Percentiles rank a stretch among this genome's conserved stretches.
These are phyloP conservation scores for Lactarius hengduanensis DNA, from an alignment of 768 basidiomycete genomes.

Conservation along the genomic window DNA sequence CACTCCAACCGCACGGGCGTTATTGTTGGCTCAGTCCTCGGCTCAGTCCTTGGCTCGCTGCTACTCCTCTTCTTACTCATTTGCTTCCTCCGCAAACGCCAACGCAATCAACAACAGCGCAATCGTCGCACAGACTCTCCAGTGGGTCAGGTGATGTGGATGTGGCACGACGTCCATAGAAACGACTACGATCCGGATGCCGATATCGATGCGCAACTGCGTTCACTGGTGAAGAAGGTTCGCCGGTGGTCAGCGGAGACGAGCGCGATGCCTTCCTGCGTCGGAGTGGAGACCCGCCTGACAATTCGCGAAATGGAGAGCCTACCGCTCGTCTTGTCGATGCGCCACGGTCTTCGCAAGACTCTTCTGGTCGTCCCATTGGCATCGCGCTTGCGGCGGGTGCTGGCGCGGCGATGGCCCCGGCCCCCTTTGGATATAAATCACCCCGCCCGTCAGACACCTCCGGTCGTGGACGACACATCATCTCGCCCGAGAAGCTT, in stretches of 20 bases:
- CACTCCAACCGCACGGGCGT: slow-evolving; percentile 6
- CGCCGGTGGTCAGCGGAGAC: slow-evolving; percentile 67
- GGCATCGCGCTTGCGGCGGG: slow-evolving; percentile 18
- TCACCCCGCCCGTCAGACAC: background rate
- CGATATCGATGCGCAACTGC: slow-evolving; percentile 30
- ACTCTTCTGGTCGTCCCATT: slow-evolving; percentile 14
- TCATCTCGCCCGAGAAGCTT: slow-evolving; percentile 24
- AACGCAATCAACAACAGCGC: slow-evolving; percentile 30
- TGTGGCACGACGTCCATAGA: slow-evolving; percentile 26
- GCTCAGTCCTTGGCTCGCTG: slow-evolving; percentile 23
- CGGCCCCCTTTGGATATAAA: background rate
- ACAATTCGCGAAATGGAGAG: background rate
- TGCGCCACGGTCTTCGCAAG: slow-evolving; percentile 10
- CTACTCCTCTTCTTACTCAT: slow-evolving; percentile 24
- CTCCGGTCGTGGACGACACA: slow-evolving; percentile 5
- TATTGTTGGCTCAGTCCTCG: slow-evolving; percentile 28
- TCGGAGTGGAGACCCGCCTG: slow-evolving; percentile 31
- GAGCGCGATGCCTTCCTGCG: slow-evolving; percentile 66
- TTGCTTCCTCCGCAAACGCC: slow-evolving; percentile 39
- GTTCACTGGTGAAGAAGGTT: slow-evolving; percentile 59
- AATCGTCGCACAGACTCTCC: background rate
- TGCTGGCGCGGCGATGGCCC: background rate
- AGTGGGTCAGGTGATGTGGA: slow-evolving; percentile 26
- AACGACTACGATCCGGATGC: slow-evolving; percentile 15
- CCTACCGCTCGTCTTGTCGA: slow-evolving; percentile 24